Evolutionary conservation across 2,329 filamentous ascomycete species (phyloP).

Genomic region (Metarhizium guizhouense): DNA sequence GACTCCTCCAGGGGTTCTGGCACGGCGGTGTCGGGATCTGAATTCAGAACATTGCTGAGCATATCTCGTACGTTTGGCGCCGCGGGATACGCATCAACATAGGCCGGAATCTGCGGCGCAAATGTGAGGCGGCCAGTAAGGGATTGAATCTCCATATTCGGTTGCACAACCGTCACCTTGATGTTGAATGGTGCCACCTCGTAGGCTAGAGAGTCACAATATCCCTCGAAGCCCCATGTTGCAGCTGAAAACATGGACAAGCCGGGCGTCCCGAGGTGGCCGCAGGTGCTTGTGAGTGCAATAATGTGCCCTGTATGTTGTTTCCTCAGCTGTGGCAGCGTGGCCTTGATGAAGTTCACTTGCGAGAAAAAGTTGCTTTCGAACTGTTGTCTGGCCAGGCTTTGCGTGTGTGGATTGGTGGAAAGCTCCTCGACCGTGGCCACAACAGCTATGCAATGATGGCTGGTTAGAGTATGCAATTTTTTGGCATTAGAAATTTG

Average conservation of each 20-base stretch:
- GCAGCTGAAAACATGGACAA: slow-evolving; percentile 86
- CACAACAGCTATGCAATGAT: slow-evolving; percentile 54
- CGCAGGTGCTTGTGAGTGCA: slow-evolving; percentile 79
- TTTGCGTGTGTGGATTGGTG: slow-evolving; percentile 61
- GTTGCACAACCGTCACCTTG: slow-evolving; percentile 91
- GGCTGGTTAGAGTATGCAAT: not conserved
- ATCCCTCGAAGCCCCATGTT: slow-evolving; percentile 91
- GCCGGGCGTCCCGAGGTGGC: slow-evolving; percentile 86
- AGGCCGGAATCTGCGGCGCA: slow-evolving; percentile 62
- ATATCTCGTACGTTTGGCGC: slow-evolving; percentile 80
- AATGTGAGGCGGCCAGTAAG: slow-evolving; percentile 82
- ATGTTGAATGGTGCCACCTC: slow-evolving; percentile 96
- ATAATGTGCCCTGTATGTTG: slow-evolving; percentile 86
- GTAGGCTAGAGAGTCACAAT: slow-evolving; percentile 90
- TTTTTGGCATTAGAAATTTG: not conserved
- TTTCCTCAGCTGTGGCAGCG: slow-evolving; percentile 68
- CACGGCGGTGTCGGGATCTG: slow-evolving; percentile 56
- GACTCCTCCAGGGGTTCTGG: slow-evolving; percentile 20
- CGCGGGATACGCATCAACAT: slow-evolving; percentile 31
- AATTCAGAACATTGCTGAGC: slow-evolving; percentile 68
- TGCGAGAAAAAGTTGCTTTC: slow-evolving; percentile 93
- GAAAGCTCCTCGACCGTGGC: slow-evolving; percentile 87
- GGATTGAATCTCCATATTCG: slow-evolving; percentile 83
- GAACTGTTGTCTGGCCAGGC: slow-evolving; percentile 82
- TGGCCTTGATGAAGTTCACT: slow-evolving; percentile 89